Conservation (phyloP, 129 eudicot genomes). For the Helianthus tuberosus region DNA sequence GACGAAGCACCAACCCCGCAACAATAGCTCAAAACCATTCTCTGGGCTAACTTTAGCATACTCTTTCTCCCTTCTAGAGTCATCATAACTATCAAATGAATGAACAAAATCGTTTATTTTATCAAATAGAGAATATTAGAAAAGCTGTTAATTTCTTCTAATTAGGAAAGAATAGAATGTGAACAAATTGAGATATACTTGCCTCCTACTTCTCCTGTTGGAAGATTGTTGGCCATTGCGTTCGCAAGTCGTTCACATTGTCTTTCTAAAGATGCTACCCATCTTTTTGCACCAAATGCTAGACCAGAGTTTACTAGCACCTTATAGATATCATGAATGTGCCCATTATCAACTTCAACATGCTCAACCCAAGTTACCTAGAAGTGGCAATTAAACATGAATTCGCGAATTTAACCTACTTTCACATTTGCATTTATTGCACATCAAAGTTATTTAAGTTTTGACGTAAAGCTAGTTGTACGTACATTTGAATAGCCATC, state of each 20-base stretch:
- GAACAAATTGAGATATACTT: background rate
- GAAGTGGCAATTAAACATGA: background rate
- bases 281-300: slow-evolving; percentile 92
- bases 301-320: slow-evolving; percentile 81
- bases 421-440: background rate
- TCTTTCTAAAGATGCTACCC: slow-evolving; percentile 82
- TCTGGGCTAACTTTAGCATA: slow-evolving; percentile 89
- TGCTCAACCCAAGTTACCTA: slow-evolving; percentile 97
- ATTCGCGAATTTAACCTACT: background rate
- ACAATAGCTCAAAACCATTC: slow-evolving; percentile 93
- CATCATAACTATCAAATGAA: slow-evolving; percentile 55
- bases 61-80: slow-evolving; percentile 96
- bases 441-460: background rate
- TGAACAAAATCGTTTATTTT: background rate
- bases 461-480: background rate
- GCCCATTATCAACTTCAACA: slow-evolving; percentile 82
- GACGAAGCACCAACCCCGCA: slow-evolving; percentile 95
- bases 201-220: slow-evolving; percentile 95
- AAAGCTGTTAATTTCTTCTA: too few species aligned
- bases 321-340: slow-evolving; percentile 72
- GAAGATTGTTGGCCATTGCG: slow-evolving; percentile 80
- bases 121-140: background rate
- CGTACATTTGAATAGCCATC: slow-evolving; percentile 90
- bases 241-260: slow-evolving; percentile 97
- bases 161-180: slow-evolving; percentile 2